These are phyloP conservation scores for Gossypium schwendimanii DNA, from an alignment of 441 rosid species.

Conservation along the genomic window DNA sequence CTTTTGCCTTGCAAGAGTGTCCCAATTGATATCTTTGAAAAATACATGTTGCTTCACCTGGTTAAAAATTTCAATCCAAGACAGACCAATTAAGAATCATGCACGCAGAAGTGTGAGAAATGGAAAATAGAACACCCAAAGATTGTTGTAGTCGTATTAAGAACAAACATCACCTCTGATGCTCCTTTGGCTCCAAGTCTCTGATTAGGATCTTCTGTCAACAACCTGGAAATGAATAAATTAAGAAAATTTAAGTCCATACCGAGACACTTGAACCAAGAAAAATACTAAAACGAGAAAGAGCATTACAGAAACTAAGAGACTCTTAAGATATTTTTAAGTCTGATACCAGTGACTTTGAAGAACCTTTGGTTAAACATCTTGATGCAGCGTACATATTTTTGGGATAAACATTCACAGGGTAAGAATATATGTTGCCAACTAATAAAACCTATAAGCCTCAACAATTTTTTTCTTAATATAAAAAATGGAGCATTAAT, in stretches of 20 bases:
- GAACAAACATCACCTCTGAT: conserved; percentile 57
- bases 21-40: conserved; percentile 94
- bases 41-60: conserved; percentile 92
- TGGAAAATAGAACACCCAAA: conserved; percentile 10
- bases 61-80: conserved; percentile 1
- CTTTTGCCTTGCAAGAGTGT: conserved; percentile 98
- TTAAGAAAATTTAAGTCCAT: not conserved
- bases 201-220: conserved; percentile 93
- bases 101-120: conserved; percentile 3
- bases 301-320: not conserved
- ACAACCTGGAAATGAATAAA: conserved; percentile 44
- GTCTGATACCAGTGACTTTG: not conserved
- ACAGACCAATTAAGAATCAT: not conserved
- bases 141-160: conserved; percentile 9
- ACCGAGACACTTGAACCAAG: not conserved
- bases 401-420: not conserved
- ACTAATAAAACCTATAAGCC: not conserved
- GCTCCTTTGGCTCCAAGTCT: conserved; percentile 98
- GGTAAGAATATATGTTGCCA: not conserved
- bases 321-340: not conserved
- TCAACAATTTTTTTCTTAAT: not conserved
- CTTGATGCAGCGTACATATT: not conserved
- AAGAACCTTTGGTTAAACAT: not conserved
- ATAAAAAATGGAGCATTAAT: not conserved
- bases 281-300: not conserved